Base-by-base conservation (phyloP, 78 protist genomes). In the Dictyostelium citrinum region DNA sequence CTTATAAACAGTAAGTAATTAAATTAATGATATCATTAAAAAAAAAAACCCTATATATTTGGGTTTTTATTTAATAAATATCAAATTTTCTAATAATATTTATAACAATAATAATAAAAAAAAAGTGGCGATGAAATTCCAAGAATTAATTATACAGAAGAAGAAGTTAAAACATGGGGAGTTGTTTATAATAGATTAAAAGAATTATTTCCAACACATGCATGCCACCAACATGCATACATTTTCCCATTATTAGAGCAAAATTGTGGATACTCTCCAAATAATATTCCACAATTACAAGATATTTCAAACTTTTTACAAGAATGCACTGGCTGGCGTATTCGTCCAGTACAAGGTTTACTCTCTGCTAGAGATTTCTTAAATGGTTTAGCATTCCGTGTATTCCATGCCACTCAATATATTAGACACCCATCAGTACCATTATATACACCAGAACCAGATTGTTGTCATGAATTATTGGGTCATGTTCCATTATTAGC, bases 391-490 rank as follows among this genome's bases (percentile, higher is more conserved):
- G 99, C 99, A 29, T 98, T 98, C 96, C 91, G 99, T 67, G 97
- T 90, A 22, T 98, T 98, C 96, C 98, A 97, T 83, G 93, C 97
- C 35, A 98, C 99, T 3, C 99, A 98, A 95, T 98, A 98, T 72
- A 88, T 98, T 68, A 98, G 99, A 81, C 99, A 98, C 81, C 91
- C 51, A 45, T 88, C 98, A 4, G 85, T 78, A 72, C 99, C 99
- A 11, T 85, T 98, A 45, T 98, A 98, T 98, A 98, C 99, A 1
- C 99, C 99, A 31, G 99, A 98, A 82, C 99, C 99, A 31, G 99
- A 98, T 90, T 29, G 92, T 12, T 82, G 97, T 90, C 99, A 98
- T 83, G 99, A 98, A 83, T 33, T 98, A 8, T 71, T 98, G n/a
- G 99, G 99, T n/a, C 99, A 98, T 81, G 99, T 96, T 16, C 99